Evolutionary conservation across 495 filamentous ascomycete species (phyloP), one percentile per base, ranked within the genome.

Genomic region (Xylaria castorea): DNA sequence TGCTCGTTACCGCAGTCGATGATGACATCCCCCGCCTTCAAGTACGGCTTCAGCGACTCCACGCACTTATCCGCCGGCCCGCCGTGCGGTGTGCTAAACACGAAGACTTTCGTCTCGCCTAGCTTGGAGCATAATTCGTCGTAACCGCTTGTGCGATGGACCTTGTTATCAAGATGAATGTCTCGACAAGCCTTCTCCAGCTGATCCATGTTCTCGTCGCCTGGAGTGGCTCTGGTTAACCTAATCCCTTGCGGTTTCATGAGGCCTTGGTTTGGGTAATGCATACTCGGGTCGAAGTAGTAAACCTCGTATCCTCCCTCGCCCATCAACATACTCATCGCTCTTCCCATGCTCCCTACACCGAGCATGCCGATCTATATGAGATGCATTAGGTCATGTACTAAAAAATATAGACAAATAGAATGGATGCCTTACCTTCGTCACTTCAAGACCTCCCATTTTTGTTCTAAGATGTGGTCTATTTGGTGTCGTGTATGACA

Each of bases 1-100:
- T 92, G 83, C 81, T 94, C 91, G 73, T 94, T 94, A 0, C 89
- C 89, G 25, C 88, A 89, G 76, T 93, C 92, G 11, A 94, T 83
- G 64, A 94, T 90, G 61, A 93, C 88, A 76, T 94, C 91, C 8
- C 90, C 90, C 32, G 78, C 81, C 38, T 86, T 83, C 16, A 93
- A 79, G 66, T 88, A 84, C 2, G 83, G 84, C 61, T 85, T 83
- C 11, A 94, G 80, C 66, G 85, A 84, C 4, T 84, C 85, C 5
- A 94, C 79, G n/a, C 92, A 91, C 0, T 82, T 85, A 75, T 94
- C 92, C 14, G 87, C 91, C 0, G 89, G 87, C n/a, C 76, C 79
- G n/a, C 92, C 91, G 70, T 93, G 91, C 0, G 92, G 89, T 60
- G 92, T 83, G 27, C 87, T 90, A 77, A 93, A 93, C 69, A 93